A percentile compares a stretch with the other conserved stretches of the same genome.
Conservation (phyloP, 2,329 filamentous ascomycete species). For the Ophiostoma novo-ulmi region DNA sequence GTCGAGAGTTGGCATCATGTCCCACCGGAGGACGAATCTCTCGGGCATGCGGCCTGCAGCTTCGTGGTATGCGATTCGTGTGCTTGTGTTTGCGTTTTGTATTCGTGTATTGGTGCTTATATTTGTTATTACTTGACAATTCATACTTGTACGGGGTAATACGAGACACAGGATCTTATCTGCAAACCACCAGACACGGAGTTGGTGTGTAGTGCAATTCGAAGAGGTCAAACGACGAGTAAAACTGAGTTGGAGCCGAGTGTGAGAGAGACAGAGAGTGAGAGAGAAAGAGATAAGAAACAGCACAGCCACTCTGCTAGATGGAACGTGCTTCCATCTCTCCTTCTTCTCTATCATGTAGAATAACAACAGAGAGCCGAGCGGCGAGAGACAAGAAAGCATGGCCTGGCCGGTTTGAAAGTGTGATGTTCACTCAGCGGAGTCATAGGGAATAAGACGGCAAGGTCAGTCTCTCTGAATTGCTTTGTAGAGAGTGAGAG, state of each 20-base stretch:
- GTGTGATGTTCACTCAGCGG: constrained; percentile 5
- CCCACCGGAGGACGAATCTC: constrained; percentile 18
- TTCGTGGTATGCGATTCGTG: background rate
- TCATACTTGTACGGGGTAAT: background rate
- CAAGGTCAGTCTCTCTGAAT: no score
- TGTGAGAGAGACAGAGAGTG: background rate
- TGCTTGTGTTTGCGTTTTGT: background rate
- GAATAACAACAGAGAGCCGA: background rate
- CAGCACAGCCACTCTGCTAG: background rate
- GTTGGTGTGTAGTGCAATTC: constrained; percentile 1
- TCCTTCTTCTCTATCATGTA: background rate
- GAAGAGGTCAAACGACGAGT: background rate
- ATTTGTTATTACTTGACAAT: no score
- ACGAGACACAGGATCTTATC: constrained; percentile 2
- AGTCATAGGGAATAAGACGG: background rate
- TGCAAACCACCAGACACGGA: background rate
- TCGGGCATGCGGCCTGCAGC: constrained; percentile 18
- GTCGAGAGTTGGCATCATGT: background rate
- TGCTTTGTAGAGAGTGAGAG: background rate
- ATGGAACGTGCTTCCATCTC: constrained; percentile 1
- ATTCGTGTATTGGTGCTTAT: background rate
- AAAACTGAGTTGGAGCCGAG: background rate
- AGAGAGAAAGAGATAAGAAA: background rate
- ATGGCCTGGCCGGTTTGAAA: background rate
- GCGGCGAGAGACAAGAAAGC: background rate